phyloP scores from a whole-genome alignment of 2,329 filamentous ascomycete species.

The Neocatenulostroma microsporum region DNA sequence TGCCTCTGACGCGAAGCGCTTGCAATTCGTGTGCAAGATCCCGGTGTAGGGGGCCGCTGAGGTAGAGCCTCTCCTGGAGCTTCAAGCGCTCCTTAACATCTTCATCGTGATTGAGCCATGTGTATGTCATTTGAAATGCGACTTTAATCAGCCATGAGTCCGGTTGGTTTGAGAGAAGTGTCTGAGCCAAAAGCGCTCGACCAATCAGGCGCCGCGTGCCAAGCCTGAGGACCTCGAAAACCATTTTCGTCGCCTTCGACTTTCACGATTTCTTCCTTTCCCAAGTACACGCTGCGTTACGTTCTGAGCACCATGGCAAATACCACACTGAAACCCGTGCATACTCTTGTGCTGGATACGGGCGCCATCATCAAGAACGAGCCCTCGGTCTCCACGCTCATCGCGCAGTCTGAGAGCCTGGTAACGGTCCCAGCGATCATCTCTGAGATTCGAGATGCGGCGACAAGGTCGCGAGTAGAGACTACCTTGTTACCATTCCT shows the following conservation, averaged over 20 bases:
- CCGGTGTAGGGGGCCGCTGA: too few relatives aligned
- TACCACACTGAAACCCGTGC: slow-evolving; percentile 59
- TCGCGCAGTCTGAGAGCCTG: slow-evolving; percentile 66
- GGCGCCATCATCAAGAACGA: slow-evolving; percentile 92
- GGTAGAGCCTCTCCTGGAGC: too few relatives aligned
- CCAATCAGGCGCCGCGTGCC: too few relatives aligned
- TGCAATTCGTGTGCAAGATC: too few relatives aligned
- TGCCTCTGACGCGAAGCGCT: too few relatives aligned
- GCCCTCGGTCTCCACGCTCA: slow-evolving; percentile 71
- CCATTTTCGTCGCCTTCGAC: neutral
- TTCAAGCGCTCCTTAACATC: too few relatives aligned
- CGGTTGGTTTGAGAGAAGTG: neutral
- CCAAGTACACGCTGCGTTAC: neutral
- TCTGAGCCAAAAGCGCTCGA: neutral
- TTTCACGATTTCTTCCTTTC: neutral
- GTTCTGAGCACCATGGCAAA: slow-evolving; percentile 1
- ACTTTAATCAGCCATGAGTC: neutral
- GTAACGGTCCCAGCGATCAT: slow-evolving; percentile 81
- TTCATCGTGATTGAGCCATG: too few relatives aligned
- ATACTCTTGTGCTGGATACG: slow-evolving; percentile 81
- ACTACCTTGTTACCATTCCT: slow-evolving; percentile 81
- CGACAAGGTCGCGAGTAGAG: slow-evolving; percentile 71
- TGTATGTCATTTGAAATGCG: too few relatives aligned
- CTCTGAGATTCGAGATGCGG: slow-evolving; percentile 76
- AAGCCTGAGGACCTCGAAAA: too few relatives aligned